Conservation (phyloP, 331 rosid species). For the Malus hybrid region DNA sequence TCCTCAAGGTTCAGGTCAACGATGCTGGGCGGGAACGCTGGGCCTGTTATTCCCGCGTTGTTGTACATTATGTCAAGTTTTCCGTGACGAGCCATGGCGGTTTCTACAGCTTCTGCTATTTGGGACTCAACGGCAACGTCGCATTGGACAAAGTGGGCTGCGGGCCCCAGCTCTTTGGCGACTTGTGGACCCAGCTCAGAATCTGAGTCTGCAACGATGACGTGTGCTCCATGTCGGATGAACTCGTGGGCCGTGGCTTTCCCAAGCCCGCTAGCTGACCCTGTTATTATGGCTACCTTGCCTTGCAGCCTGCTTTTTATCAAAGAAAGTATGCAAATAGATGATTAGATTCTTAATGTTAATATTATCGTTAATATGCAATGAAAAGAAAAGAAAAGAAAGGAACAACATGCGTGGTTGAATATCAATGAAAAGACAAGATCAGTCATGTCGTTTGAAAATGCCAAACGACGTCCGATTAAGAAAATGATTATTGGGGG, state of each 20-base stretch:
- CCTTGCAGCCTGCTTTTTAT: constrained; percentile 51
- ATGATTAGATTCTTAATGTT: neutral
- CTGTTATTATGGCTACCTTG: constrained; percentile 80
- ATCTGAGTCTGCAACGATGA: constrained; percentile 58
- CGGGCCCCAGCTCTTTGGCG: constrained; percentile 46
- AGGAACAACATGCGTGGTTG: neutral
- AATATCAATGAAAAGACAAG: neutral
- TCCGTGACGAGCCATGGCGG: constrained; percentile 45
- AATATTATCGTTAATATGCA: neutral
- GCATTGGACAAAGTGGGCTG: constrained; percentile 47
- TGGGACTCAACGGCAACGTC: constrained; percentile 59
- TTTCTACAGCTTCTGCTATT: constrained; percentile 41
- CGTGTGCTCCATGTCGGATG: constrained; percentile 69
- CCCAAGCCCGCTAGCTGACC: constrained; percentile 87
- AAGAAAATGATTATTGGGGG: neutral
- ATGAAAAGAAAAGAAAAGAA: neutral
- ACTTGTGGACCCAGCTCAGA: constrained; percentile 40
- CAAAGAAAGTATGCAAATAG: neutral
- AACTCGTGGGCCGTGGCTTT: constrained; percentile 77
- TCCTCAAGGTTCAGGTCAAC: constrained; percentile 48
- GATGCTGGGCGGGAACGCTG: constrained; percentile 53
- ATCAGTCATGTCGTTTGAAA: neutral
- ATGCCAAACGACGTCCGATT: neutral
- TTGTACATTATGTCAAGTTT: constrained; percentile 78
- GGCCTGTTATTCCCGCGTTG: constrained; percentile 80